Percentiles rank a stretch among this genome's conserved stretches.
Evolutionary conservation across 768 basidiomycete species (phyloP).

Genomic region (Nidula microcarpa): DNA sequence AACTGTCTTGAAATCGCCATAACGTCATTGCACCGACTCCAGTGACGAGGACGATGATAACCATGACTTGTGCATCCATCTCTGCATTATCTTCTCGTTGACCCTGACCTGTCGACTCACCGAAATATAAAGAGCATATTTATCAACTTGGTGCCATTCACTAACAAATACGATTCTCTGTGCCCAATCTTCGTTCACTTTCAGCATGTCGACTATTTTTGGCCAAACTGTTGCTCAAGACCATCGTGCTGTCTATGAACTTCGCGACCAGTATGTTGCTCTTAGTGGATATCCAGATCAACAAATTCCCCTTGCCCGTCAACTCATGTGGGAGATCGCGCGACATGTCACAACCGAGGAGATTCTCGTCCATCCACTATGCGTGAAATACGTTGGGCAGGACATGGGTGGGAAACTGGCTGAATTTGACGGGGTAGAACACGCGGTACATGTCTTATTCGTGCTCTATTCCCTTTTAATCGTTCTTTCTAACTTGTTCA

Average conservation of each 20-base stretch:
- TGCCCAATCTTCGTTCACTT: too few species aligned
- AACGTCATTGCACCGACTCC: too few species aligned
- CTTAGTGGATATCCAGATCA: neutral
- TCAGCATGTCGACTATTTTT: slow-evolving; percentile 1
- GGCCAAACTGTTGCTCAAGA: neutral
- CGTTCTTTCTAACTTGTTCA: neutral
- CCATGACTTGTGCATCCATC: too few species aligned
- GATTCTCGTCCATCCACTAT: slow-evolving; percentile 4
- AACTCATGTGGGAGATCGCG: slow-evolving; percentile 3
- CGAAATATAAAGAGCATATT: too few species aligned
- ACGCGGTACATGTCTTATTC: neutral
- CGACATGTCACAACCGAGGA: slow-evolving; percentile 2
- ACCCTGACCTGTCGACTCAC: too few species aligned
- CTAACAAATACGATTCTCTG: too few species aligned
- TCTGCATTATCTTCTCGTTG: too few species aligned
- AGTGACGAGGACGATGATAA: too few species aligned
- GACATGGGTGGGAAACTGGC: neutral
- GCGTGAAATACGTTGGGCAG: neutral
- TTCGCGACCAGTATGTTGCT: slow-evolving; percentile 3
- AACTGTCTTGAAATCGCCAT: too few species aligned
- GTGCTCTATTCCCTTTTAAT: neutral
- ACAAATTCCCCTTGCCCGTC: neutral
- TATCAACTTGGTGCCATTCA: too few species aligned
- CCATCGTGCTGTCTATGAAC: slow-evolving; percentile 1
- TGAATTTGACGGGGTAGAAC: neutral